A percentile compares a stretch with the other conserved stretches of the same genome.
phyloP scores from a whole-genome alignment of 495 filamentous ascomycete species.

The Penicillium maclennaniae region DNA sequence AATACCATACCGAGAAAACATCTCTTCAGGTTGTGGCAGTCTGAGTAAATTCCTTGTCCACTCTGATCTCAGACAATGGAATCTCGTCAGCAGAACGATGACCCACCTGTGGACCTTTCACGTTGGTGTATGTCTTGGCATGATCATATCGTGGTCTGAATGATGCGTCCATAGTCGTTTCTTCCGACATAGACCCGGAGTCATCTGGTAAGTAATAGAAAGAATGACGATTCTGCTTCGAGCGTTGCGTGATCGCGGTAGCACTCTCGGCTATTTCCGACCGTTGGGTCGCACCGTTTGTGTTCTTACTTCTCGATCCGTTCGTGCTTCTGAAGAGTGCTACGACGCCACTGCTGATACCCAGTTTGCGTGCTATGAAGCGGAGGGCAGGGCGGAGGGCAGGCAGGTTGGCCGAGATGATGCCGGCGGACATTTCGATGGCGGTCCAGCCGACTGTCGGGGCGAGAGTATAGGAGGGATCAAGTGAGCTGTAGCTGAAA shows the following conservation, averaged over 20 bases:
- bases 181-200: background rate
- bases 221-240: conserved; percentile 10
- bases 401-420: conserved; percentile 44
- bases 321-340: conserved; percentile 9
- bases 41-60: conserved; percentile 24
- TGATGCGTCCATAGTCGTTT: conserved; percentile 2
- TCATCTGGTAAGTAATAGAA: conserved; percentile 21
- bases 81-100: conserved; percentile 18
- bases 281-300: conserved; percentile 1
- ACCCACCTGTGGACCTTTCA: background rate
- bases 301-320: conserved; percentile 3
- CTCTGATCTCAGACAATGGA: conserved; percentile 24
- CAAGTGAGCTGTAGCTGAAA: conserved; percentile 29
- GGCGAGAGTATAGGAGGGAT: conserved; percentile 39
- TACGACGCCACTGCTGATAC: conserved; percentile 9
- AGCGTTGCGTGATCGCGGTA: background rate
- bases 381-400: conserved; percentile 33
- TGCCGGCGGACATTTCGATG: conserved; percentile 45
- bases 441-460: conserved; percentile 40
- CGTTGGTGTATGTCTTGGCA: conserved; percentile 15
- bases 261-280: conserved; percentile 4
- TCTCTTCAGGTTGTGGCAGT: background rate
- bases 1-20: background rate
- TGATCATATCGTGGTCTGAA: conserved; percentile 19
- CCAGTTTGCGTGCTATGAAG: conserved; percentile 12